Evolutionary conservation across 768 basidiomycete species (phyloP), one percentile per base, ranked within the genome.

Genomic region (Psilocybe azurescens): DNA sequence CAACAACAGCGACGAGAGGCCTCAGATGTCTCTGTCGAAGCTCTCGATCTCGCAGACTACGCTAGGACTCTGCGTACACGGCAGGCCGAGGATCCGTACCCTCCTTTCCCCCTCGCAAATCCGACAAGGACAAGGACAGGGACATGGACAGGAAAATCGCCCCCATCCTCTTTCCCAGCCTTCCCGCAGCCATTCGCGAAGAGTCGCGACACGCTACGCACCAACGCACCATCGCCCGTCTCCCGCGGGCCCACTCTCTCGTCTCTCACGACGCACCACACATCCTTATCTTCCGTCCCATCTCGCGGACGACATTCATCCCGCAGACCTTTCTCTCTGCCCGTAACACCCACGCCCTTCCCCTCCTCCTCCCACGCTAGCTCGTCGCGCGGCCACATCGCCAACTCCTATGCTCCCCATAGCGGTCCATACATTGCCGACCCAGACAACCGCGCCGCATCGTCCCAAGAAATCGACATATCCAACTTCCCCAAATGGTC

Each of bases 1-100:
- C 50, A 52, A 10, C 73, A 70, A 51, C 74, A 72, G 55, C 75
- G 76, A 30, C 73, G 83, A 62, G 85, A 89, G 61, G 75, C 82
- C 3, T 88, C 88, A 5, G 89, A 90, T 60, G 81, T 80, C 29
- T 89, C 88, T 58, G 81, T 90, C 1, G 89, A 90, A 69, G 88
- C 89, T 2, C 80, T 90, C 58, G 89, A 91, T 74, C 79, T 91
- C 24, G 89, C 89, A 33, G 89, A 90, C 71, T 91, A 90, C 73
- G 79, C 88, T 6, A 75, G 71, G 62, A 85, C 84, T 18, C 77
- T 89, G 24, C 74, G 78, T 44, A 56, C 74, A 36, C 72, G 79
- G 61, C 74, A 74, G 68, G 65, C 70, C 50, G 65, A 73, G 52
- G 75, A 77, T 65, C 74, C 72, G 30, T 77, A 76, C 61, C 77